Percentiles rank a stretch among this genome's conserved stretches.
Evolutionary conservation across 192 early-diverging fungal species (phyloP).

Genomic region (Coemansia aciculifera): DNA sequence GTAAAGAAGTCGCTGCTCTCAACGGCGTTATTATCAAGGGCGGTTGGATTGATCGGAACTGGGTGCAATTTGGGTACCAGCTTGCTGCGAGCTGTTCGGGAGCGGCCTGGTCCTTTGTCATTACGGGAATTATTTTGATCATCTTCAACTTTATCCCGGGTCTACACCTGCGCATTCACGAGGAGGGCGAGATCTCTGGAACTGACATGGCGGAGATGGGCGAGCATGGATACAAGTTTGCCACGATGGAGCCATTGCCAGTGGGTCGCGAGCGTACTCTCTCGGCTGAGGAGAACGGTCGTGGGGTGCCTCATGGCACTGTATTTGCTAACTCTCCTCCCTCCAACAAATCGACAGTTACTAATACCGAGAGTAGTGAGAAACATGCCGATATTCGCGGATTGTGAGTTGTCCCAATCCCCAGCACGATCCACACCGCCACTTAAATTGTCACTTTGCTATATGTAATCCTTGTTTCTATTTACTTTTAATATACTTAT

Average conservation of each 20-base stretch:
- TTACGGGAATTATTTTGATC: constrained; percentile 71
- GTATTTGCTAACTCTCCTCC: background rate
- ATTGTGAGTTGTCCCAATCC: background rate
- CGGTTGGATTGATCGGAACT: constrained; percentile 81
- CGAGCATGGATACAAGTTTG: constrained; percentile 61
- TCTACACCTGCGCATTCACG: constrained; percentile 73
- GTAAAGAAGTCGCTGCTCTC: constrained; percentile 66
- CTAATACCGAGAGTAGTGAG: constrained; percentile 16
- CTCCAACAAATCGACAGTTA: constrained; percentile 24
- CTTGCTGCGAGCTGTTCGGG: constrained; percentile 69
- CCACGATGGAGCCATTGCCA: constrained; percentile 28
- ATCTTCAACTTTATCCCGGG: constrained; percentile 74
- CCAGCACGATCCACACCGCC: background rate
- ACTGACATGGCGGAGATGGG: constrained; percentile 86
- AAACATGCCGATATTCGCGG: constrained; percentile 12
- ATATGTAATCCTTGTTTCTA: background rate
- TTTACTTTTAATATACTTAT: background rate
- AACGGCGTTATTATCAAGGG: constrained; percentile 64
- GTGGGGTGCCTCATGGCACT: background rate
- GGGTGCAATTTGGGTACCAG: constrained; percentile 78
- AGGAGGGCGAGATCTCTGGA: constrained; percentile 72
- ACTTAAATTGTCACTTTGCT: background rate
- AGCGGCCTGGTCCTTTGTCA: constrained; percentile 73
- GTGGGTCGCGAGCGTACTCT: constrained; percentile 19
- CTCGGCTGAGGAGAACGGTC: constrained; percentile 27